Base-by-base conservation (phyloP, 371 early-diverging fungal species). In the Encephalitozoon romaleae region DNA sequence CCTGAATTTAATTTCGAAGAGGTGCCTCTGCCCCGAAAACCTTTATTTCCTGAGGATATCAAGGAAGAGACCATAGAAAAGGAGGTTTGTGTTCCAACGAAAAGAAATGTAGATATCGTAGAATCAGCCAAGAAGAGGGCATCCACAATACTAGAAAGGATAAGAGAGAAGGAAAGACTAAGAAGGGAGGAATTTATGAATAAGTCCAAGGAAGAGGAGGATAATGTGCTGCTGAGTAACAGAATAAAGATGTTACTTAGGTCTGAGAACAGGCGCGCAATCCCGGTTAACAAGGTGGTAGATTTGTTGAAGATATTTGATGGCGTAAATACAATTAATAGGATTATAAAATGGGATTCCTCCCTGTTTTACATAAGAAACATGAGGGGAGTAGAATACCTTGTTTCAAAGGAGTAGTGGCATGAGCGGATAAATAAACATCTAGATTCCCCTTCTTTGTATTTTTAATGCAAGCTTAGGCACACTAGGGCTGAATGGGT, bases 141-240 rank as follows among this genome's bases (percentile, higher is more conserved):
- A 18, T 77, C 70, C 12, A 76, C 65, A 47, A 80, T 84, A 47
- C 38, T 82, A 18, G 80, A 82, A n/a, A 70, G 81, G 67, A 78
- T 84, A 32, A 78, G 67, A 75, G 74, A 82, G 54, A 84, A 72
- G 72, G 84, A 82, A 70, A 43, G 42, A 64, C 12, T 59, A 53
- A 77, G 84, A 51, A 78, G 72, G 78, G 77, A 79, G 41, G 70
- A 66, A 25, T 84, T 82, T 78, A 80, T 84, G 34, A 39, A 43
- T 11, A 69, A 79, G 55, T 21, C 66, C 9, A 76, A 78, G 49
- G 70, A 82, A 47, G 79, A 79, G 49, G 78, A 76, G 34, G 75
- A 78, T 23, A 63, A 51, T 34, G 12, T 63, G 6, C 66, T 71
- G 3, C 1, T 54, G 25, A 59, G 59, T 18, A 68, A 63, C 15